Percentiles rank a stretch among this genome's conserved stretches.
Conservation (phyloP, 2,329 filamentous ascomycete genomes). For the Magnaporthiopsis poae region DNA sequence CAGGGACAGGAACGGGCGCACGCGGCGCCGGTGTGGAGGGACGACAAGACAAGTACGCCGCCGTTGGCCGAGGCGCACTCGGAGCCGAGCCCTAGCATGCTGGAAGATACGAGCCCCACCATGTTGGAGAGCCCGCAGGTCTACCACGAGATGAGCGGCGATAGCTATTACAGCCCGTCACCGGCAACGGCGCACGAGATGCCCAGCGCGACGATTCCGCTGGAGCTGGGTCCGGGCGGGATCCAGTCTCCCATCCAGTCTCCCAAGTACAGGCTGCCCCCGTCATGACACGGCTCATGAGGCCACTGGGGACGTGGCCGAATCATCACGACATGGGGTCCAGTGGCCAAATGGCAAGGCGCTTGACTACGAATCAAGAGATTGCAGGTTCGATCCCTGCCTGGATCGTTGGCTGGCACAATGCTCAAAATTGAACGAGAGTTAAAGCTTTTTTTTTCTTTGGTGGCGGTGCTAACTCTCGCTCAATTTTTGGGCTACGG, state of each 20-base stretch:
- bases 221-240: neutral
- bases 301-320: no score
- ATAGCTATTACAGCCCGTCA: no score
- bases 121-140: neutral
- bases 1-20: neutral
- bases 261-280: no score
- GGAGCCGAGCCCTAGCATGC: neutral
- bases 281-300: no score
- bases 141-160: neutral
- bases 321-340: constrained; percentile 5
- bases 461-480: neutral
- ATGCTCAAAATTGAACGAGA: no score
- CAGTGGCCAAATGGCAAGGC: constrained; percentile 25
- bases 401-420: neutral
- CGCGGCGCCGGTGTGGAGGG: no score
- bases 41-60: neutral
- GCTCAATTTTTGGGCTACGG: neutral
- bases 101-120: neutral
- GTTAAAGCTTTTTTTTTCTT: neutral
- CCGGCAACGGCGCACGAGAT: neutral
- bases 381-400: constrained; percentile 29
- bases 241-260: neutral
- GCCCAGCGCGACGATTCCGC: neutral
- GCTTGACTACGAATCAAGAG: constrained; percentile 29
- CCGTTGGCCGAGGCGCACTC: neutral